Evolutionary conservation across 139 green algal genomes (phyloP).

Genomic region (Pedinophyceae sp.): DNA sequence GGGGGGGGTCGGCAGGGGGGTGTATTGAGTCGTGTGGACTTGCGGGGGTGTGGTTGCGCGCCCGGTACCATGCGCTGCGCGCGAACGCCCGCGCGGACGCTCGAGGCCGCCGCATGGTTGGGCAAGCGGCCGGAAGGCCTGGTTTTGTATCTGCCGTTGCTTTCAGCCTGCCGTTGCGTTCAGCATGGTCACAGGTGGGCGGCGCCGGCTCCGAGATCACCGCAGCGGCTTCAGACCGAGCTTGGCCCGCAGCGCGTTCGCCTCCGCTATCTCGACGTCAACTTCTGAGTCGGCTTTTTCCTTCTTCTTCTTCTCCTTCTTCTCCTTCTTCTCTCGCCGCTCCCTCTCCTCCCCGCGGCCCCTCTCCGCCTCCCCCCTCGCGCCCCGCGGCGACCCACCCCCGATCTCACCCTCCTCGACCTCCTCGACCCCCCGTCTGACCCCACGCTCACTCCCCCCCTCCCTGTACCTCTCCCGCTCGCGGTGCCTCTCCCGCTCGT

Average conservation of each 20-base stretch:
- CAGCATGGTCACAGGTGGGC: no score
- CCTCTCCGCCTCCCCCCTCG: neutral
- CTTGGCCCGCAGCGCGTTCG: slow-evolving; percentile 47
- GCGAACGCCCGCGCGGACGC: no score
- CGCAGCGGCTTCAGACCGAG: slow-evolving; percentile 52
- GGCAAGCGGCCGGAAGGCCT: no score
- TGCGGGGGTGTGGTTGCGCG: no score
- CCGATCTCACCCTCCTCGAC: slow-evolving; percentile 4
- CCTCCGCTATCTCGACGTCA: slow-evolving; percentile 28
- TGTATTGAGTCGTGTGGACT: no score
- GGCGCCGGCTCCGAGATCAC: no score
- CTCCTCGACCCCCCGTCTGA: slow-evolving; percentile 1
- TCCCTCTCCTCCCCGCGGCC: slow-evolving; percentile 2
- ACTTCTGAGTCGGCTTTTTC: neutral
- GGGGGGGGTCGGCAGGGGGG: no score
- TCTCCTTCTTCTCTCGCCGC: neutral
- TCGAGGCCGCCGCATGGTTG: no score
- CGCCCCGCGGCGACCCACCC: slow-evolving; percentile 5
- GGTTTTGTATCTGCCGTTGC: no score
- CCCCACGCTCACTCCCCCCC: slow-evolving; percentile 6
- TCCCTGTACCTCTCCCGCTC: slow-evolving; percentile 11
- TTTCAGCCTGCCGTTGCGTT: no score
- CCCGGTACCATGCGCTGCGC: no score
- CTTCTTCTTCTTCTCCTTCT: slow-evolving; percentile 2
- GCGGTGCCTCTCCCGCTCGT: neutral